These are phyloP conservation scores for Diaporthe ampelina DNA, from an alignment of 2,329 filamentous ascomycete genomes.

Conservation along the genomic window DNA sequence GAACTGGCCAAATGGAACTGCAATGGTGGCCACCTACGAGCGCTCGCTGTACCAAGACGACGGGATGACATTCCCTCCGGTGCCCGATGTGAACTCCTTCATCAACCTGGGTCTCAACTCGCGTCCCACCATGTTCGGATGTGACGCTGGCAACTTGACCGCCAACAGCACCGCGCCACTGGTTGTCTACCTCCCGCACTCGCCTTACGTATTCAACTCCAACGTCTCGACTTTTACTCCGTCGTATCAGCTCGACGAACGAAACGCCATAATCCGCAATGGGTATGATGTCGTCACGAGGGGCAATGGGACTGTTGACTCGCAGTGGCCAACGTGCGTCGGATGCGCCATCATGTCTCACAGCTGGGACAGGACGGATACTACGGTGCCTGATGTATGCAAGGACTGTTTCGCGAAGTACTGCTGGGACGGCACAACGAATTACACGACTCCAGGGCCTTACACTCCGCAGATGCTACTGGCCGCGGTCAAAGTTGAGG, in stretches of 20 bases:
- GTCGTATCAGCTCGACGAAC: conserved; percentile 73
- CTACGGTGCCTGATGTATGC: conserved; percentile 79
- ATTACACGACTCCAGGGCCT: conserved; percentile 41
- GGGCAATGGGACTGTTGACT: conserved; percentile 82
- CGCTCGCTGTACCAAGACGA: conserved; percentile 61
- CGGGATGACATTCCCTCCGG: conserved; percentile 69
- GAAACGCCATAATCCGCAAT: conserved; percentile 87
- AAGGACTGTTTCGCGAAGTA: conserved; percentile 82
- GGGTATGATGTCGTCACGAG: conserved; percentile 87
- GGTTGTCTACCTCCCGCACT: conserved; percentile 81
- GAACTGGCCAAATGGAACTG: conserved; percentile 72
- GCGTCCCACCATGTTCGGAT: conserved; percentile 74
- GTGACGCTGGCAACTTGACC: conserved; percentile 56
- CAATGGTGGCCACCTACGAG: conserved; percentile 69
- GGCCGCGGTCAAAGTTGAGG: neutral
- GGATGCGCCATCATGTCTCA: conserved; percentile 88
- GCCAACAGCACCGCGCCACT: conserved; percentile 47
- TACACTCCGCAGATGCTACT: conserved; percentile 48
- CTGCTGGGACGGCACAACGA: conserved; percentile 89
- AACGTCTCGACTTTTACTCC: conserved; percentile 86
- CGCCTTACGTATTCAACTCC: conserved; percentile 80
- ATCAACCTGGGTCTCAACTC: conserved; percentile 70
- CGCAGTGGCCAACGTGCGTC: conserved; percentile 84
- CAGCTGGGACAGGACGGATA: conserved; percentile 79
- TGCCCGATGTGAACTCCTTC: conserved; percentile 70